These are phyloP conservation scores for Wickerhamiella qilinensis DNA, from an alignment of 805 yeast species.

Conservation along the genomic window DNA sequence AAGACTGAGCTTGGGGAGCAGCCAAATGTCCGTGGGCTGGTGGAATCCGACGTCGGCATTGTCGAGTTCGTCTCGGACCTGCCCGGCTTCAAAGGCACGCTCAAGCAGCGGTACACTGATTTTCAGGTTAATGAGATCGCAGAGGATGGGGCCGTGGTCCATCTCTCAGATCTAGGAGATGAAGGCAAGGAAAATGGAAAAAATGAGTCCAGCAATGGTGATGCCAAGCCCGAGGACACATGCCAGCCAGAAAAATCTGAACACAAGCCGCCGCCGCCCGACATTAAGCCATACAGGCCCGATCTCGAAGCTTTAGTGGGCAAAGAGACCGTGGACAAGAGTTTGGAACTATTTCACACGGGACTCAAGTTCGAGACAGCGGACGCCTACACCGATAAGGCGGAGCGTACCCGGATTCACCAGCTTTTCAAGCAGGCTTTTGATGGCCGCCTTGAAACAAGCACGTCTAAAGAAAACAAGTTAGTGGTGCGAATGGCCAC, in stretches of 20 bases:
- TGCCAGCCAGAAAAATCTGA: not conserved
- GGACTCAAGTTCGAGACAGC: conserved; percentile 45
- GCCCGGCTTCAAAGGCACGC: conserved; percentile 57
- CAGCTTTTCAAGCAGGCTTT: conserved; percentile 60
- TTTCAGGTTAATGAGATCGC: conserved; percentile 85
- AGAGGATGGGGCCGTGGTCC: conserved; percentile 50
- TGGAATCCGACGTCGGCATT: conserved; percentile 78
- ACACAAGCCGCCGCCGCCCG: conserved; percentile 1
- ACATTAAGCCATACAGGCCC: conserved; percentile 24
- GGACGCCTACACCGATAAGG: conserved; percentile 46
- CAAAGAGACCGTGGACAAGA: conserved; percentile 37
- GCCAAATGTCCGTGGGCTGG: conserved; percentile 39
- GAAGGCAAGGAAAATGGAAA: conserved; percentile 27
- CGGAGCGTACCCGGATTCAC: conserved; percentile 63
- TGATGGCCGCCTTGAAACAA: conserved; percentile 58
- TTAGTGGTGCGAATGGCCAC: conserved; percentile 42
- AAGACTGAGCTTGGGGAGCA: too few relatives aligned
- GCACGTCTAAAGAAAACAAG: conserved; percentile 33
- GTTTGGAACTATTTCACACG: conserved; percentile 37
- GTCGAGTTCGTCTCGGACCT: conserved; percentile 43
- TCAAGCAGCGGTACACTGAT: conserved; percentile 85
- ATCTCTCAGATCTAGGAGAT: conserved; percentile 59
- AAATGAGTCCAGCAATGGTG: conserved; percentile 2
- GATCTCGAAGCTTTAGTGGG: conserved; percentile 41
- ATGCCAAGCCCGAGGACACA: not conserved